Base-by-base conservation (phyloP, 768 basidiomycete species). In the Amanita thiersii region DNA sequence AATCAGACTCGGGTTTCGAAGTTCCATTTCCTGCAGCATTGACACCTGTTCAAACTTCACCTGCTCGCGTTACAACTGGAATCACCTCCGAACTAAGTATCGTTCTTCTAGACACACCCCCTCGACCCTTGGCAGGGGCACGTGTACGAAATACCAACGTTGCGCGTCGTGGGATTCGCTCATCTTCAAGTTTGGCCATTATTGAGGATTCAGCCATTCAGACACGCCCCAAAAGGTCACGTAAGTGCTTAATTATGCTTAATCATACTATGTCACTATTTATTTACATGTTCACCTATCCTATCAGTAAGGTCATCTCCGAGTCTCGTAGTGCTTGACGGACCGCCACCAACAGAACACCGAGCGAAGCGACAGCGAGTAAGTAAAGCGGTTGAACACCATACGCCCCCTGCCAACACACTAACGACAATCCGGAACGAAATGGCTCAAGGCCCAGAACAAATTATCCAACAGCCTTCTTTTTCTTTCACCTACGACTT, bases 221-320 rank as follows among this genome's bases (percentile, higher is more conserved):
- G 35, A 18, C 11, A 17, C 11, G 18, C 10, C 5, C 11, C 5
- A 37, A n/a, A n/a, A 37, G 21, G 18, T 5, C 15, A 4, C n/a
- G 35, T 37, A 37, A 15, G 35, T 20, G n/a, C n/a, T 15, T 7
- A 10, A 6, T 34, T 34, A 10, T 34, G 6, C 7, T 15, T 35
- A 25, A n/a, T 19, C 15, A 25, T 23, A 9, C 18, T 12, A 17
- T 40, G 17, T 18, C 37, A 25, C 23, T n/a, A 21, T 6, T 15
- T 28, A 28, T 28, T 7, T 7, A 28, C n/a, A 28, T 28, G 7
- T 7, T 28, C n/a, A 28, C 26, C 26, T 28, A n/a, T 19, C 7
- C 19, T 20, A 8, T 33, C 21, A 43, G 41, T 35, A 12, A 24
- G 33, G 11, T 18, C 33, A 8, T 43, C 41, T 43, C 33, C 41